These are phyloP conservation scores for Aureobasidium lini DNA, from an alignment of 2,329 filamentous ascomycete species.

Conservation along the genomic window DNA sequence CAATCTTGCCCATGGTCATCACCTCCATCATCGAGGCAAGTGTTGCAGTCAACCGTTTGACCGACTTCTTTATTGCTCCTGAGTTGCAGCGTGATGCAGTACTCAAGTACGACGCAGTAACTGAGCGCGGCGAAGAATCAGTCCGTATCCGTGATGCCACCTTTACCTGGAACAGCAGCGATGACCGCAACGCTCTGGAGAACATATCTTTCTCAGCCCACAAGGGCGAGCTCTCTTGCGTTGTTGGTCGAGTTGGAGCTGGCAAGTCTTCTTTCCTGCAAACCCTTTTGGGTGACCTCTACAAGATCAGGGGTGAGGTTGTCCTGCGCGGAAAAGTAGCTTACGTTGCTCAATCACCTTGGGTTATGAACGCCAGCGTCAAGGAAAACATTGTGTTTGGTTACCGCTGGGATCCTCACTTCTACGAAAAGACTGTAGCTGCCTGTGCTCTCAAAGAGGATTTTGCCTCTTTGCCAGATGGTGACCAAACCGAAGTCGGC, in stretches of 20 bases:
- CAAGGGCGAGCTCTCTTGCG: slow-evolving; percentile 87
- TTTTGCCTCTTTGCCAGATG: slow-evolving; percentile 85
- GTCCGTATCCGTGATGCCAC: slow-evolving; percentile 75
- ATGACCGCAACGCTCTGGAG: slow-evolving; percentile 59
- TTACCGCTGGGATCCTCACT: slow-evolving; percentile 83
- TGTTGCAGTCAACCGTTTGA: slow-evolving; percentile 83
- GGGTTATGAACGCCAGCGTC: slow-evolving; percentile 97
- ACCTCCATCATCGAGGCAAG: slow-evolving; percentile 90
- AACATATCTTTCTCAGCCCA: slow-evolving; percentile 82
- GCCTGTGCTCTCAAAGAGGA: slow-evolving; percentile 88
- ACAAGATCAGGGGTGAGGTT: slow-evolving; percentile 79
- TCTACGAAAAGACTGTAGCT: slow-evolving; percentile 87
- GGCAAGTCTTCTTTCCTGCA: slow-evolving; percentile 93
- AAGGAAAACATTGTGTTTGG: slow-evolving; percentile 97
- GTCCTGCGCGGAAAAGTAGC: slow-evolving; percentile 74
- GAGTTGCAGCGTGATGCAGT: slow-evolving; percentile 86
- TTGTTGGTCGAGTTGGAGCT: slow-evolving; percentile 88
- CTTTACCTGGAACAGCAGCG: slow-evolving; percentile 91
- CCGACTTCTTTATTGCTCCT: slow-evolving; percentile 76
- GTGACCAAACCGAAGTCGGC: slow-evolving; percentile 92
- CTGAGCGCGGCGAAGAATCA: slow-evolving; percentile 75
- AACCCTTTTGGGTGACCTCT: slow-evolving; percentile 81
- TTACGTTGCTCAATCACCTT: slow-evolving; percentile 86
- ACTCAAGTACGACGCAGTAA: slow-evolving; percentile 57
- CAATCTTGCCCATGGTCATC: slow-evolving; percentile 95